phyloP scores from a whole-genome alignment of 768 basidiomycete species.

The Leccinum subtestaceum region DNA sequence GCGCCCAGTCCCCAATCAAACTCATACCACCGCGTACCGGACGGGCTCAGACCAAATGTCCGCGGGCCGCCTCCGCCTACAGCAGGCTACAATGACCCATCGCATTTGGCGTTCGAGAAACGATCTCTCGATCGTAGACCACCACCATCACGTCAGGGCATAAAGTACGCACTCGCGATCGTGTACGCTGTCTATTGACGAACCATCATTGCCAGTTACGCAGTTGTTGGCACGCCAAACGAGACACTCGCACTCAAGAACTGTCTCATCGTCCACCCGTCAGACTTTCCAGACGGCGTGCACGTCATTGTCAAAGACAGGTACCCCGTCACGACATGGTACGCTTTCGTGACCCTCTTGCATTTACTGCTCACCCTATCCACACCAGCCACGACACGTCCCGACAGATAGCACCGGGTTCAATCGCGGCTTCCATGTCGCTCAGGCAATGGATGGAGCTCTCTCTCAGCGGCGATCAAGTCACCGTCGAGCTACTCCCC shows the following conservation, averaged over 20 bases:
- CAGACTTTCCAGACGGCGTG: constrained; percentile 69
- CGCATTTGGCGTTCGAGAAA: constrained; percentile 49
- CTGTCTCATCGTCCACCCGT: constrained; percentile 74
- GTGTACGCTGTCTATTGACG: neutral
- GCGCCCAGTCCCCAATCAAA: constrained; percentile 33
- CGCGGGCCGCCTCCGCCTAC: constrained; percentile 35
- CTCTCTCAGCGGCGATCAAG: constrained; percentile 71
- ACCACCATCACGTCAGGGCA: constrained; percentile 31
- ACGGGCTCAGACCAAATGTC: constrained; percentile 34
- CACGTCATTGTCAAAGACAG: constrained; percentile 75
- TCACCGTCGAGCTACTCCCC: constrained; percentile 62
- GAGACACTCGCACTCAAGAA: constrained; percentile 75
- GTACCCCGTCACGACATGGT: constrained; percentile 76
- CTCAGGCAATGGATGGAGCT: constrained; percentile 91
- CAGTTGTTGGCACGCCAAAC: constrained; percentile 59
- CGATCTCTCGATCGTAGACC: constrained; percentile 42
- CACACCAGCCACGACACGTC: constrained; percentile 74
- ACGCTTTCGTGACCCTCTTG: constrained; percentile 19
- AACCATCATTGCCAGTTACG: constrained; percentile 38
- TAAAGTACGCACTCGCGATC: constrained; percentile 19
- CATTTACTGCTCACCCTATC: constrained; percentile 27
- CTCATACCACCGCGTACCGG: constrained; percentile 45
- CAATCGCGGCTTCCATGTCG: constrained; percentile 70
- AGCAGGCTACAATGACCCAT: constrained; percentile 55
- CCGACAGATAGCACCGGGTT: constrained; percentile 61